phyloP scores from a whole-genome alignment of 2,329 filamentous ascomycete genomes.

The Arthrobotrys entomopaga region DNA sequence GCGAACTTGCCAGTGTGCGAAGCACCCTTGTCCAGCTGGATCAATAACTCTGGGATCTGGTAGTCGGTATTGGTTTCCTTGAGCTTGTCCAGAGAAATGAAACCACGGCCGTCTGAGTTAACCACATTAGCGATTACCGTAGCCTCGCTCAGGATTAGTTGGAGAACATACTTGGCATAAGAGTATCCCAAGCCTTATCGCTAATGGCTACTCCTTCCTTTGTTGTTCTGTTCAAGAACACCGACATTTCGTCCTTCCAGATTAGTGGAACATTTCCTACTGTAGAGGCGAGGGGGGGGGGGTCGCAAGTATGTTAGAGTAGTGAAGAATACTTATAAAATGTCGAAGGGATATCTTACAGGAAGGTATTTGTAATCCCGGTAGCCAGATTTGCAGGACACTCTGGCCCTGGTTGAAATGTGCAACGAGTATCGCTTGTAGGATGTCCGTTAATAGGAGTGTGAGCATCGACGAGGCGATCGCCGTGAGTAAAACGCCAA shows the following conservation, averaged over 20 bases:
- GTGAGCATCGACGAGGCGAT: conserved; percentile 15
- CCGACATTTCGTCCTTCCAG: conserved; percentile 7
- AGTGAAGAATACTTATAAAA: too few relatives aligned
- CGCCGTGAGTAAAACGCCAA: conserved; percentile 11
- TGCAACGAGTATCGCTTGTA: conserved; percentile 15
- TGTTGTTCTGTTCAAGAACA: conserved; percentile 13
- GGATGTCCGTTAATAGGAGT: conserved; percentile 10
- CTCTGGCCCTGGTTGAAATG: background rate
- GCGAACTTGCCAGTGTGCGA: conserved; percentile 14
- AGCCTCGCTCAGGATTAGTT: background rate
- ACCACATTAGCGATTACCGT: background rate
- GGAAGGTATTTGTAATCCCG: too few relatives aligned
- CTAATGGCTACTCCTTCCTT: conserved; percentile 4
- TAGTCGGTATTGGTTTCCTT: conserved; percentile 11
- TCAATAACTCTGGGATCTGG: conserved; percentile 6
- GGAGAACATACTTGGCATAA: conserved; percentile 11
- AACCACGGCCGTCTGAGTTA: conserved; percentile 8
- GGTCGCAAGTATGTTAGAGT: too few relatives aligned
- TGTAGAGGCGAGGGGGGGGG: too few relatives aligned
- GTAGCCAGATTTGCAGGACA: too few relatives aligned
- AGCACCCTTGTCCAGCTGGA: conserved; percentile 11
- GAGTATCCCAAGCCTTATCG: conserved; percentile 13
- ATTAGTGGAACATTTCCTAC: conserved; percentile 6
- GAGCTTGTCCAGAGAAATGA: conserved; percentile 3
- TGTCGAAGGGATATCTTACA: too few relatives aligned